Evolutionary conservation across 345 rosid genomes (phyloP).

Genomic region (Eucalyptus curtisii): DNA sequence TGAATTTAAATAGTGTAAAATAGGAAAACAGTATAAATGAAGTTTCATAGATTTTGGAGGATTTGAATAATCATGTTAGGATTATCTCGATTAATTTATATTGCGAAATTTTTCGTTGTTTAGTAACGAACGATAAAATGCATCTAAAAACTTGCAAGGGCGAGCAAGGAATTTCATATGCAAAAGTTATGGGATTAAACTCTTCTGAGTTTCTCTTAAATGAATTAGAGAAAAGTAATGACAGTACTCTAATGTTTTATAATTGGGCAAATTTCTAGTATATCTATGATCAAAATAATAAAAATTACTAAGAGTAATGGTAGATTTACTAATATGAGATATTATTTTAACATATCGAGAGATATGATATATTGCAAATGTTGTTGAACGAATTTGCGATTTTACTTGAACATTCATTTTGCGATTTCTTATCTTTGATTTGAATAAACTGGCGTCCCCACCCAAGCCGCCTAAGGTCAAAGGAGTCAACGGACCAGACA

Average conservation of each 20-base stretch:
- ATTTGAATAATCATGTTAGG: not conserved
- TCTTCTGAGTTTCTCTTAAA: accelerated
- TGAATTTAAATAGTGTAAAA: not conserved
- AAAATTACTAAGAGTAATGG: not conserved
- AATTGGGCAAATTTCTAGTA: accelerated
- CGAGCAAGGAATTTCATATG: not conserved
- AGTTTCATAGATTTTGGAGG: not conserved
- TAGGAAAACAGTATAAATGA: not conserved
- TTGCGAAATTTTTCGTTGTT: accelerated
- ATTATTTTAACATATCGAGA: not conserved
- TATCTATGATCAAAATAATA: not conserved
- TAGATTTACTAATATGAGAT: not conserved
- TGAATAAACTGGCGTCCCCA: not conserved
- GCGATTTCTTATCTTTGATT: not conserved
- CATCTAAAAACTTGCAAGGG: not conserved
- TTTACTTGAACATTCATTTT: not conserved
- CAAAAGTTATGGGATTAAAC: not conserved
- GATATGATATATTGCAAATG: not conserved
- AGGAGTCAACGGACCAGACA: not conserved
- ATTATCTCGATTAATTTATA: not conserved
- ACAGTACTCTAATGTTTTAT: accelerated
- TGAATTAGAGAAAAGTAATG: accelerated
- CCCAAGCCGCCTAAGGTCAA: not conserved
- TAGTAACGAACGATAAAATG: too few species aligned
- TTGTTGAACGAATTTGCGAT: not conserved